Base-by-base conservation (phyloP, 176 grass and related monocot genomes). In the Themeda triandra region DNA sequence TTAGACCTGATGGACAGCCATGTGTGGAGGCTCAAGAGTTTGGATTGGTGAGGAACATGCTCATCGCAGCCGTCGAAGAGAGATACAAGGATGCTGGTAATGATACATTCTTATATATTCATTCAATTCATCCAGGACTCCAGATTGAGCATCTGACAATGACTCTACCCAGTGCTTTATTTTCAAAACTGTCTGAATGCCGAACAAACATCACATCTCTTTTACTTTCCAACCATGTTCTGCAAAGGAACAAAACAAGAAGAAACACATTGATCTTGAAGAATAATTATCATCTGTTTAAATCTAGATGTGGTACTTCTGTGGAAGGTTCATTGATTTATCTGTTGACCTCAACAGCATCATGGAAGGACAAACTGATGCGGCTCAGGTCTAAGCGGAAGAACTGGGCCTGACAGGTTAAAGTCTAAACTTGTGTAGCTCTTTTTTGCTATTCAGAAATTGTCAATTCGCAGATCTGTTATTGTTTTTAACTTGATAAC, bases 21-120 rank as follows among this genome's bases (percentile, higher is more conserved):
- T 95, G 92, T 13, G 24, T 88, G 10, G 95, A 98, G 66, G 76
- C 89, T 23, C 82, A 86, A 84, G 95, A 98, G 76, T 98, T 98
- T 53, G 88, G 45, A 53, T 92, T 98, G 75, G 63, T 98, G 28
- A 74, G 84, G 13, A 95, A 95, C 86, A 95, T 98, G 95, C 76
- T 91, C 28, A 82, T 87, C 62, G 95, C 95, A 31, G 92, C 89
- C 73, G 77, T 88, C 54, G 92, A 98, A 89, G 95, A 98, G 80
- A 85, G 92, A 75, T 98, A 98, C 90, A 98, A 83, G 77, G 92
- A 95, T 87, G 95, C 95, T 15, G 95, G 95, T 98, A 89, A 85
- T 48, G 14, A 56, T 86, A 29, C 32, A 75, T 30, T 71, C 5
- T 77, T 77, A 49, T 70, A 10, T 13, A 13, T 24, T 54, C 75